phyloP scores from a whole-genome alignment of 176 grass and related monocot species.

The bread wheat (Triticum aestivum) region DNA sequence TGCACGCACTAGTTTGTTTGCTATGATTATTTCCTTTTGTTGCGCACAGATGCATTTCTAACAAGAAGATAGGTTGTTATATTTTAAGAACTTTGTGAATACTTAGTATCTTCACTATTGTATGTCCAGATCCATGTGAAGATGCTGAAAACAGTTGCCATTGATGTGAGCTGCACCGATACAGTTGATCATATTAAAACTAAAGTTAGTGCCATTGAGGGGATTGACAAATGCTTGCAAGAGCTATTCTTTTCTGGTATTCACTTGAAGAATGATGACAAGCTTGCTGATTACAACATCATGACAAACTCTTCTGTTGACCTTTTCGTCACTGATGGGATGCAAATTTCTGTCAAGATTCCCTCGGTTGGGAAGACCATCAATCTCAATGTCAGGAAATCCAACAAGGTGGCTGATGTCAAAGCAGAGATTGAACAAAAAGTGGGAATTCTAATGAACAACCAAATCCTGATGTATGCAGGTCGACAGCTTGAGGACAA shows the following conservation, averaged over 20 bases:
- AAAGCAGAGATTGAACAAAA: constrained; percentile 25
- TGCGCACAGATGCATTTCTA: background rate
- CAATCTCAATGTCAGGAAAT: constrained; percentile 42
- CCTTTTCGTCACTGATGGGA: constrained; percentile 39
- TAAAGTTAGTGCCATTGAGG: constrained; percentile 34
- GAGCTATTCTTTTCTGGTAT: constrained; percentile 42
- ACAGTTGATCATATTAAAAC: constrained; percentile 40
- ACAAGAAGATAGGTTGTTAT: background rate
- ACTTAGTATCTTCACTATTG: background rate
- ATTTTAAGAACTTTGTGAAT: background rate
- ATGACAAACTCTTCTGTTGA: constrained; percentile 33
- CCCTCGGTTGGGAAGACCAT: constrained; percentile 45
- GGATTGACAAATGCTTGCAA: constrained; percentile 37
- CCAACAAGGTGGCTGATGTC: constrained; percentile 31
- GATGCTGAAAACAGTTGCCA: constrained; percentile 34
- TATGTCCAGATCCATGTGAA: constrained; percentile 41
- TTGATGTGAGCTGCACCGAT: constrained; percentile 39
- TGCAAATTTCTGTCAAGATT: constrained; percentile 39
- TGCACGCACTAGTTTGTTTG: background rate
- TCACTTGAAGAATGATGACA: constrained; percentile 35
- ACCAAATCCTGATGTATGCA: constrained; percentile 35
- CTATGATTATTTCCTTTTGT: background rate
- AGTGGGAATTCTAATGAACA: constrained; percentile 26
- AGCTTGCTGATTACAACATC: constrained; percentile 44
- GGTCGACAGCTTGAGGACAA: constrained; percentile 37